Evolutionary conservation across 108 stramenopile genomes (phyloP).

Genomic region (Cyclostephanos invisitatus): DNA sequence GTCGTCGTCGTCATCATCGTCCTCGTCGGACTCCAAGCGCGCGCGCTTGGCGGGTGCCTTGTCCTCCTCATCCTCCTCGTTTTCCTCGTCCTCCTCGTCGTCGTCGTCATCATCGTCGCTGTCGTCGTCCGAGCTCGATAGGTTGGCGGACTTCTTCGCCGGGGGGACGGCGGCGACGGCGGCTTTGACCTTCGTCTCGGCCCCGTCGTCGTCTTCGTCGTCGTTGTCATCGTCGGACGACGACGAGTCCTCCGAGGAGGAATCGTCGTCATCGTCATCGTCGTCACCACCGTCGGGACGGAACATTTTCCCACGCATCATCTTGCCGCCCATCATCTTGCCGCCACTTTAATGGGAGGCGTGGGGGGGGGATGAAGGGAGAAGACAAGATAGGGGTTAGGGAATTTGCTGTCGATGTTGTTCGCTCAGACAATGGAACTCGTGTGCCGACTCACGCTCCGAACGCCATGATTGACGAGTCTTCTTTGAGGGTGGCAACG

Average conservation of each 20-base stretch:
- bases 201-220: slow-evolving; percentile 21
- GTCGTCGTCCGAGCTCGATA: slow-evolving; percentile 27
- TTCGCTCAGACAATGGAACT: neutral
- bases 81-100: slow-evolving; percentile 13
- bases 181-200: slow-evolving; percentile 5
- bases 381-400: no score
- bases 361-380: neutral
- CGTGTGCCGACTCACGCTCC: neutral
- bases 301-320: slow-evolving; percentile 69
- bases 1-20: slow-evolving; percentile 69
- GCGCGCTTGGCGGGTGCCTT: slow-evolving; percentile 29
- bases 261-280: slow-evolving; percentile 50
- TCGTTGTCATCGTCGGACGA: slow-evolving; percentile 17
- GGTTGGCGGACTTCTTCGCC: slow-evolving; percentile 19
- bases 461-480: slow-evolving; percentile 3
- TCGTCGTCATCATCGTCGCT: slow-evolving; percentile 29
- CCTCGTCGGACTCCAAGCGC: slow-evolving; percentile 61
- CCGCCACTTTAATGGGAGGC: slow-evolving; percentile 27
- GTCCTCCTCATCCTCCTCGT: slow-evolving; percentile 9
- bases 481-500: neutral
- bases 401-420: no score
- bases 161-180: neutral
- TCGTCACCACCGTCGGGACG: slow-evolving; percentile 45
- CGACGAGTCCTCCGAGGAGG: slow-evolving; percentile 49
- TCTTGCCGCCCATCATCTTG: slow-evolving; percentile 56